A percentile compares a stretch with the other conserved stretches of the same genome.
phyloP scores from a whole-genome alignment of 176 grass and related monocot genomes.

The Cenchrus fungigraminus region DNA sequence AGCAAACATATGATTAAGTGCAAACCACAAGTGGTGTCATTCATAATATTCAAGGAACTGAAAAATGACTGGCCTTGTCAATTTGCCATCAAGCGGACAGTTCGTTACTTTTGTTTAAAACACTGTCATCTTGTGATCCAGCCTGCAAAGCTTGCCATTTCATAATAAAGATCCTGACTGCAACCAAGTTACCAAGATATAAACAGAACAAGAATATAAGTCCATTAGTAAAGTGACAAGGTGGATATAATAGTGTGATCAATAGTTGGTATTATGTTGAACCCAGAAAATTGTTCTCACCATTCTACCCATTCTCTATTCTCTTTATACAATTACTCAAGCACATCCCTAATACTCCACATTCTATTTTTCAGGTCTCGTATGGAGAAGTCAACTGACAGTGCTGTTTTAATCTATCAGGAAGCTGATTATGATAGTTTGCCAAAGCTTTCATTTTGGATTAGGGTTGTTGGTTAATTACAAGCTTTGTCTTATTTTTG shows the following conservation, averaged over 20 bases:
- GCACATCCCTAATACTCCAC: too few species aligned
- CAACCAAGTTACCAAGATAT: not conserved
- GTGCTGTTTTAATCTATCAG: not conserved
- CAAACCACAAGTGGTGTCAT: not conserved
- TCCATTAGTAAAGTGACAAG: not conserved
- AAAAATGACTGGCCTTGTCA: not conserved
- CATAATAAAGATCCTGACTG: not conserved
- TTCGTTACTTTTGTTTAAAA: not conserved
- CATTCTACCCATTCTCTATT: not conserved
- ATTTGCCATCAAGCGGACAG: not conserved
- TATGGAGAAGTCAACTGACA: not conserved
- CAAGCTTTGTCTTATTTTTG: not conserved
- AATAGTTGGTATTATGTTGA: not conserved
- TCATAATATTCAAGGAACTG: not conserved
- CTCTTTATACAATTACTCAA: not conserved
- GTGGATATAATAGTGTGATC: not conserved
- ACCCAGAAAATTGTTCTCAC: not conserved
- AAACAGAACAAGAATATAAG: not conserved
- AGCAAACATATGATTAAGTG: too few species aligned
- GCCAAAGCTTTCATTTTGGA: not conserved
- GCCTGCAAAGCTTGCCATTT: not conserved
- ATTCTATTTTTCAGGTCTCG: constrained; percentile 2
- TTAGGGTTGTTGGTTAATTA: not conserved
- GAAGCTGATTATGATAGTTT: constrained; percentile 2
- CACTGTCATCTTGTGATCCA: not conserved